Percentiles rank a stretch among this genome's conserved stretches.
phyloP scores from a whole-genome alignment of 805 yeast genomes.

The Starmerella geochares region DNA sequence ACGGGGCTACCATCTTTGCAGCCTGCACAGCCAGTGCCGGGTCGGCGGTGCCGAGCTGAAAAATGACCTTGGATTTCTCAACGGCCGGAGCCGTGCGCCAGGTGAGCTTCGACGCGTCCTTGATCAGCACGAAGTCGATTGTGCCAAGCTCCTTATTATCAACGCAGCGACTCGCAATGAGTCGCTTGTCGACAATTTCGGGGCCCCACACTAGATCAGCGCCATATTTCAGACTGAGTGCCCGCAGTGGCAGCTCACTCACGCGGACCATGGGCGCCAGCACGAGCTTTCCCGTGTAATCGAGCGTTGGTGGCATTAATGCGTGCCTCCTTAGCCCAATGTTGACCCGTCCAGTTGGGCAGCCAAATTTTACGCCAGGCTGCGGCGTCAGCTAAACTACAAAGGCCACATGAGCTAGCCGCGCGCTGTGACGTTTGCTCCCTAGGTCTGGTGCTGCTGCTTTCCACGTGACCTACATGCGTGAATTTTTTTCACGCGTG shows the following conservation, averaged over 20 bases:
- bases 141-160: slow-evolving; percentile 38
- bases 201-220: slow-evolving; percentile 97
- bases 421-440: no score
- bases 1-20: slow-evolving; percentile 65
- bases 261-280: slow-evolving; percentile 93
- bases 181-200: slow-evolving; percentile 79
- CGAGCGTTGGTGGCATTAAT: slow-evolving; percentile 37
- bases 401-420: no score
- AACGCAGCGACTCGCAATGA: slow-evolving; percentile 57
- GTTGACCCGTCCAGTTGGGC: no score
- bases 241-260: slow-evolving; percentile 85
- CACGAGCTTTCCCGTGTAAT: slow-evolving; percentile 66
- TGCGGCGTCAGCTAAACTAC: no score
- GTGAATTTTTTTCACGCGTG: no score
- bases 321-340: no score
- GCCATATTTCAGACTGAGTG: slow-evolving; percentile 69
- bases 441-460: no score
- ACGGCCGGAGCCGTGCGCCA: slow-evolving; percentile 60
- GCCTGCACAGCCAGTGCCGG: slow-evolving; percentile 83
- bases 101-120: slow-evolving; percentile 35
- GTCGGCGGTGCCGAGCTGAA: slow-evolving; percentile 83
- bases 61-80: slow-evolving; percentile 62
- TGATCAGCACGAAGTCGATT: slow-evolving; percentile 32
- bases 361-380: no score
- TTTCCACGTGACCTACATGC: no score